These are phyloP conservation scores for Allantophomopsis cytisporea DNA, from an alignment of 2,329 filamentous ascomycete genomes.

Conservation along the genomic window DNA sequence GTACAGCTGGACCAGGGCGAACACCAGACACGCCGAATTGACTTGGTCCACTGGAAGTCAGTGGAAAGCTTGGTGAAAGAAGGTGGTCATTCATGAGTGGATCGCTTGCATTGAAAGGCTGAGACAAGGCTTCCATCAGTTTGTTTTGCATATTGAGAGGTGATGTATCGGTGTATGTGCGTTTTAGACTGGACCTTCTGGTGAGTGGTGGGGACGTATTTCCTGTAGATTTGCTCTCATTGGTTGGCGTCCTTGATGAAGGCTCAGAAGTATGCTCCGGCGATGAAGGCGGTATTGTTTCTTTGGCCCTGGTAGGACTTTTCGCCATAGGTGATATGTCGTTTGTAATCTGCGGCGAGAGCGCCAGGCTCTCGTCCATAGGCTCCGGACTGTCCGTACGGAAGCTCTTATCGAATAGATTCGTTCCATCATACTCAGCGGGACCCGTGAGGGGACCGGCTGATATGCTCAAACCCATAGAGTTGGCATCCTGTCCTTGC, in stretches of 20 bases:
- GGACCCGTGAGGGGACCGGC: constrained; percentile 69
- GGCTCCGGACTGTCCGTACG: constrained; percentile 36
- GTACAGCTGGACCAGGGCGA: constrained; percentile 42
- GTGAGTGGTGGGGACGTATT: constrained; percentile 40
- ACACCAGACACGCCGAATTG: constrained; percentile 18
- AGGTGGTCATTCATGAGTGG: constrained; percentile 12
- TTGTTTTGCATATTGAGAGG: constrained; percentile 66
- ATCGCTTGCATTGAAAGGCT: constrained; percentile 41
- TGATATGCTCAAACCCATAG: constrained; percentile 27
- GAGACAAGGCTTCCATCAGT: constrained; percentile 72
- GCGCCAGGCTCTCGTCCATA: constrained; percentile 10
- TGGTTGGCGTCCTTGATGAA: constrained; percentile 39
- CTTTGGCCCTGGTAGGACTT: constrained; percentile 7
- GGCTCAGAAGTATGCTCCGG: constrained; percentile 22
- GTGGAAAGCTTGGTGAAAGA: constrained; percentile 29
- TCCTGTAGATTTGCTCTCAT: constrained; percentile 38
- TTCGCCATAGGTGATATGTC: constrained; percentile 8
- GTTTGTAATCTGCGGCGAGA: constrained; percentile 10
- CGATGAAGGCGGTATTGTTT: too few species aligned
- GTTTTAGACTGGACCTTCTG: constrained; percentile 58
- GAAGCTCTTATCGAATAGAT: constrained; percentile 80
- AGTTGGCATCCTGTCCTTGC: constrained; percentile 48
- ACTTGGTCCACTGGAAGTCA: constrained; percentile 7
- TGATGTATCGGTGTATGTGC: constrained; percentile 76
- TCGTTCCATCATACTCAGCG: constrained; percentile 50